These are phyloP conservation scores for Allomyces javanicus DNA, from an alignment of 192 early-diverging fungal species.

Conservation along the genomic window DNA sequence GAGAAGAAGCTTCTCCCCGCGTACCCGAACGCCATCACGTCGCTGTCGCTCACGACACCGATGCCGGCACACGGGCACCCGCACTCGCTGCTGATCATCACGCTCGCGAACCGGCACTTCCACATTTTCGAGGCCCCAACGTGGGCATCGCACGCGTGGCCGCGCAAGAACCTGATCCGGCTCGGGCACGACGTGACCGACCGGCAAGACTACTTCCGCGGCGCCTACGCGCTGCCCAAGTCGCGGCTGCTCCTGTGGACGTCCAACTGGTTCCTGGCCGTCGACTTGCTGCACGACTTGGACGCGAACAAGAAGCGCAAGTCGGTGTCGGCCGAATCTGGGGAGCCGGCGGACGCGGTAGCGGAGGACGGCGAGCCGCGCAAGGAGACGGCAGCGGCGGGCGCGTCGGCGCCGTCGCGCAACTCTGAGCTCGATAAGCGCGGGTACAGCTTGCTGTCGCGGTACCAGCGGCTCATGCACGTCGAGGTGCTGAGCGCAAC, in stretches of 20 bases:
- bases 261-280: neutral
- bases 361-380: neutral
- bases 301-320: neutral
- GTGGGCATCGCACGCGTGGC: neutral
- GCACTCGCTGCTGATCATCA: neutral
- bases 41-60: no score
- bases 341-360: neutral
- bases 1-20: no score
- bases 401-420: constrained; percentile 4
- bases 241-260: neutral
- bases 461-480: constrained; percentile 65
- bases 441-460: neutral
- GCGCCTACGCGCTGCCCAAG: neutral
- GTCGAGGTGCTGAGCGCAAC: constrained; percentile 46
- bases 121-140: neutral
- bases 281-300: neutral
- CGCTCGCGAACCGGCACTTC: neutral
- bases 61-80: neutral
- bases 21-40: no score
- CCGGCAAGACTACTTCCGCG: neutral
- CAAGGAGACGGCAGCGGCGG: neutral
- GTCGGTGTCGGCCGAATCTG: neutral
- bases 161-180: neutral
- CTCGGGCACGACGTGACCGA: neutral
- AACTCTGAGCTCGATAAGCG: constrained; percentile 4